These are phyloP conservation scores for Dillenia turbinata DNA, from an alignment of 164 flowering plant genomes.

Conservation along the genomic window DNA sequence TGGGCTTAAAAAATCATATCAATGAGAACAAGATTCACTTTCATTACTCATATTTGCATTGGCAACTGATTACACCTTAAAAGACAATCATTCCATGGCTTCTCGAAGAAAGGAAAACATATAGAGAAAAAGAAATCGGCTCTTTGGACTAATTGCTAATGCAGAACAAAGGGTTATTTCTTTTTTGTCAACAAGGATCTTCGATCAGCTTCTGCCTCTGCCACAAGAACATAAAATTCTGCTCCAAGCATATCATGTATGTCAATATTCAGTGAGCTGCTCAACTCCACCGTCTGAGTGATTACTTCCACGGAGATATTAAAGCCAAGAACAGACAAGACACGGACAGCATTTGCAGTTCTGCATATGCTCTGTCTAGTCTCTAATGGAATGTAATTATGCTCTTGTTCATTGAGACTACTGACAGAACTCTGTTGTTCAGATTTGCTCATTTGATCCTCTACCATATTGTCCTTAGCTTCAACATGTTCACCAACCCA, in stretches of 20 bases:
- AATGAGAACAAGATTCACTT: no score
- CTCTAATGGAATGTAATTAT: slow-evolving; percentile 41
- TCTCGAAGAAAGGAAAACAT: no score
- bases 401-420: slow-evolving; percentile 44
- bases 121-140: no score
- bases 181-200: slow-evolving; percentile 39
- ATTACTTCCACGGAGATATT: slow-evolving; percentile 57
- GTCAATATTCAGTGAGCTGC: slow-evolving; percentile 45
- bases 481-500: slow-evolving; percentile 93
- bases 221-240: slow-evolving; percentile 74
- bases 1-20: no score
- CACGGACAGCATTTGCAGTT: slow-evolving; percentile 73
- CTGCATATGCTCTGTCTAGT: slow-evolving; percentile 74
- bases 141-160: no score
- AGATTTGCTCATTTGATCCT: slow-evolving; percentile 38
- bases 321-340: slow-evolving; percentile 71
- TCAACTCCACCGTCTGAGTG: slow-evolving; percentile 40
- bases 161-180: slow-evolving; percentile 6
- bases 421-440: slow-evolving; percentile 21
- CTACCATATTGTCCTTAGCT: slow-evolving; percentile 47
- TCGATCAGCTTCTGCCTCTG: slow-evolving; percentile 76
- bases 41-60: no score
- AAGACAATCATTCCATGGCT: no score
- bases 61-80: no score
- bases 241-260: slow-evolving; percentile 89